phyloP scores from a whole-genome alignment of 257 asterid species.

The Solanum tarijense region DNA sequence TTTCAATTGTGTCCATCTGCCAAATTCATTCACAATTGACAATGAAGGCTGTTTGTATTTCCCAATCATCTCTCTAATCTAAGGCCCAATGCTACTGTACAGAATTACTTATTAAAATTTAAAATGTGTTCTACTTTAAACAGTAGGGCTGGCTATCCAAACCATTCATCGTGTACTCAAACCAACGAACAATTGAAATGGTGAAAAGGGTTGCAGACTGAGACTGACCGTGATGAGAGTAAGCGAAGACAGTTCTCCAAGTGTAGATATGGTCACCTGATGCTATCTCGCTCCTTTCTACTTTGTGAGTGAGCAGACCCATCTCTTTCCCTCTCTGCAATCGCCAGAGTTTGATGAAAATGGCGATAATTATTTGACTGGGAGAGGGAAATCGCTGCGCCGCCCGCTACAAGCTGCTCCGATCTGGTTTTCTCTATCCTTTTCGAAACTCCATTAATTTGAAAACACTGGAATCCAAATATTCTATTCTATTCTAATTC shows the following conservation, averaged over 20 bases:
- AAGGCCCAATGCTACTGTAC: background rate
- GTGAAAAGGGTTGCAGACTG: background rate
- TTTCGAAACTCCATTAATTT: background rate
- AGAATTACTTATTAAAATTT: too few relatives aligned
- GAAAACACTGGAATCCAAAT: background rate
- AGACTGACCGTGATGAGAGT: conserved; percentile 25
- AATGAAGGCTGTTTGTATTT: background rate
- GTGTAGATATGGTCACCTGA: conserved; percentile 25
- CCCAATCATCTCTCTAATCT: background rate
- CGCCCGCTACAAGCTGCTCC: background rate
- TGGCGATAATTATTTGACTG: background rate
- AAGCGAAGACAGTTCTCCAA: conserved; percentile 18
- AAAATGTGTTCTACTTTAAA: too few relatives aligned
- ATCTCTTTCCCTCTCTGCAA: background rate
- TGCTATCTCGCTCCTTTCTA: conserved; percentile 3
- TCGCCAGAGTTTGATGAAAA: background rate
- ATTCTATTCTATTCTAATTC: too few relatives aligned
- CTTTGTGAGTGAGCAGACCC: conserved; percentile 18
- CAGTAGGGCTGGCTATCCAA: too few relatives aligned
- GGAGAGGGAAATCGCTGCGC: background rate
- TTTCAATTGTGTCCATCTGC: background rate
- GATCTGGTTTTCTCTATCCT: background rate
- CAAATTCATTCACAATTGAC: too few relatives aligned
- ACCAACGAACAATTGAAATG: background rate
- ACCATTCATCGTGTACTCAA: too few relatives aligned